Evolutionary conservation across 2,329 filamentous ascomycete genomes (phyloP).

Genomic region (Boeremia exigua): DNA sequence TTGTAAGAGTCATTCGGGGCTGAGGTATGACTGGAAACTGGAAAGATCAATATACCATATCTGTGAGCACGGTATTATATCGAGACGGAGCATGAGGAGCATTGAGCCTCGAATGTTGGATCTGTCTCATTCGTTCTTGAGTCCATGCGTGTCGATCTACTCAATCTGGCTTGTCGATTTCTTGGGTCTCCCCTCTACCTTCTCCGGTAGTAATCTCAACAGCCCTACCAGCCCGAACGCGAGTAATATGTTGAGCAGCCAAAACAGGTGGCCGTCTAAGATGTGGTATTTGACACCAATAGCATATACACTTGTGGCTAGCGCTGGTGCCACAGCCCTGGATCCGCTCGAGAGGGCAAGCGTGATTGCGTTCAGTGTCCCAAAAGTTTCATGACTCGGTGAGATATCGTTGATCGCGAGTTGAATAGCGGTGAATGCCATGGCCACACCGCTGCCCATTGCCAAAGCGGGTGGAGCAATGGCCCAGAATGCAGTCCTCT

Average conservation of each 20-base stretch:
- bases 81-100: too few species aligned
- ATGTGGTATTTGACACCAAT: constrained; percentile 67
- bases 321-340: constrained; percentile 69
- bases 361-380: constrained; percentile 73
- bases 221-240: constrained; percentile 25
- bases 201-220: constrained; percentile 33
- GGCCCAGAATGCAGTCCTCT: constrained; percentile 64
- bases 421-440: constrained; percentile 75
- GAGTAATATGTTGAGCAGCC: constrained; percentile 60
- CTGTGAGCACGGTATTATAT: too few species aligned
- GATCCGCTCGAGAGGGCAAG: constrained; percentile 68
- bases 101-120: too few species aligned
- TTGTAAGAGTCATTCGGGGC: constrained; percentile 40
- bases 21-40: not conserved
- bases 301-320: constrained; percentile 72
- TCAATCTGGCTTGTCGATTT: not conserved
- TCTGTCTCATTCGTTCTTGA: not conserved
- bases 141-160: not conserved
- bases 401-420: constrained; percentile 76
- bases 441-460: constrained; percentile 68
- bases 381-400: constrained; percentile 68
- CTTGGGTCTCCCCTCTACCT: constrained; percentile 25
- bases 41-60: too few species aligned
- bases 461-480: constrained; percentile 53
- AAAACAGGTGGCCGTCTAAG: constrained; percentile 69